Conservation (phyloP, 2,329 filamentous ascomycete genomes). For the Aschersonia sp. region DNA sequence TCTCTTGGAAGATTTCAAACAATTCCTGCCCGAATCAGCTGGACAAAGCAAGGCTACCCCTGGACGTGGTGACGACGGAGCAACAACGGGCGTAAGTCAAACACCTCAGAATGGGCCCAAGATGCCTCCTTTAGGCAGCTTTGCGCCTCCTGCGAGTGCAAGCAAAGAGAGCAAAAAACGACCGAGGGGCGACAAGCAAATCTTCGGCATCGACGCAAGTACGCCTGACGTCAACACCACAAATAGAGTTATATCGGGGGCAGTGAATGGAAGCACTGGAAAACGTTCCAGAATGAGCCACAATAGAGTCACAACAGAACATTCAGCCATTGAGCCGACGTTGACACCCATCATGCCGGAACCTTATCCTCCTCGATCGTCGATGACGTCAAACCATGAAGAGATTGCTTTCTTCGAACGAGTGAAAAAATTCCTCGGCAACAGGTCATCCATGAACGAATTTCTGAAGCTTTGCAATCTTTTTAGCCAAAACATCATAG, state of each 20-base stretch:
- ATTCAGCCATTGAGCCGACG: constrained; percentile 63
- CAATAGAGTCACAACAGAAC: constrained; percentile 43
- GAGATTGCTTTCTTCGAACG: constrained; percentile 91
- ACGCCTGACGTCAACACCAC: constrained; percentile 27
- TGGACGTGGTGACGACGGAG: constrained; percentile 41
- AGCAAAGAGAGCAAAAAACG: constrained; percentile 88
- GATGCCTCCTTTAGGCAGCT: constrained; percentile 89
- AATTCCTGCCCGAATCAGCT: constrained; percentile 85
- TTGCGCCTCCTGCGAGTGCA: constrained; percentile 67
- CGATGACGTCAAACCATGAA: constrained; percentile 62
- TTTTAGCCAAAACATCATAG: constrained; percentile 85
- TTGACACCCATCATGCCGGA: constrained; percentile 79
- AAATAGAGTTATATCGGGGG: constrained; percentile 15
- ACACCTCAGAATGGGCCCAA: constrained; percentile 53
- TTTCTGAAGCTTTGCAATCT: constrained; percentile 96
- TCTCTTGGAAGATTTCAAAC: constrained; percentile 94
- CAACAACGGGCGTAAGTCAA: constrained; percentile 28
- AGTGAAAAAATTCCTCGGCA: constrained; percentile 90
- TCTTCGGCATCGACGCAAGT: constrained; percentile 31
- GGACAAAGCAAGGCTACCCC: constrained; percentile 35
- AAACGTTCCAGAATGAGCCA: constrained; percentile 67
- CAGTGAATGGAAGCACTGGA: constrained; percentile 19
- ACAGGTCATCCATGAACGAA: constrained; percentile 84
- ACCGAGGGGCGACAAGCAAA: constrained; percentile 44
- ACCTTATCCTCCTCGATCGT: constrained; percentile 64